Evolutionary conservation across 768 basidiomycete species (phyloP).

Genomic region (Lanmaoa pseudosensibilis): DNA sequence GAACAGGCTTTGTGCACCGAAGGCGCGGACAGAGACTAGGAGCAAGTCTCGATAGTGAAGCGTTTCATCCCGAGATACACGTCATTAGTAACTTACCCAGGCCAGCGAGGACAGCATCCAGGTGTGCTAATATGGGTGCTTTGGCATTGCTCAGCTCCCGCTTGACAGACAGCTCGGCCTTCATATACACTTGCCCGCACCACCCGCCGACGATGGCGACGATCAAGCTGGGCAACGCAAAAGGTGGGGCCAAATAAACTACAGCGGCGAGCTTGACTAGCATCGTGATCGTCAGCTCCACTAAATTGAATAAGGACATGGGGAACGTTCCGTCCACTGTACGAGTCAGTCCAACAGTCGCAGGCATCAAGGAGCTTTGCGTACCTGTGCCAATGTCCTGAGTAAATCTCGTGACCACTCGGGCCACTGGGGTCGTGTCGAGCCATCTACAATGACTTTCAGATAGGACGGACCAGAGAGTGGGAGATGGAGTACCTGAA

Average conservation of each 20-base stretch:
- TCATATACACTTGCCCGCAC: constrained; percentile 42
- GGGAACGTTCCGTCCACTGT: constrained; percentile 13
- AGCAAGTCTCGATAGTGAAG: background rate
- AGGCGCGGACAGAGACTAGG: constrained; percentile 41
- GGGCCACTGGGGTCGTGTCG: constrained; percentile 37
- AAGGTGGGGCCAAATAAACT: constrained; percentile 16
- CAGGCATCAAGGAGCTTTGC: background rate
- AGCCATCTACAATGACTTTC: constrained; percentile 45
- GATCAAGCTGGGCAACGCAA: constrained; percentile 26
- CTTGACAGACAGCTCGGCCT: constrained; percentile 40
- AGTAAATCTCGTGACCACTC: constrained; percentile 34
- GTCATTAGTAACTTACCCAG: constrained; percentile 8
- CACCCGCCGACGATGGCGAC: constrained; percentile 32
- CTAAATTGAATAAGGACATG: background rate
- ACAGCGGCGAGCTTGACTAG: background rate
- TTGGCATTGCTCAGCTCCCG: constrained; percentile 29
- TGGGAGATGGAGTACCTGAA: constrained; percentile 49
- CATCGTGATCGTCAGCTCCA: constrained; percentile 9
- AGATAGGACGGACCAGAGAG: constrained; percentile 26
- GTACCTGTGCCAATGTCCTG: constrained; percentile 51
- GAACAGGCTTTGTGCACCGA: constrained; percentile 35
- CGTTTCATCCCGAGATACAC: background rate
- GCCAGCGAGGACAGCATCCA: constrained; percentile 15
- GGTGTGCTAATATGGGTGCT: constrained; percentile 15
- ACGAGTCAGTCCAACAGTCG: background rate